Evolutionary conservation across 495 filamentous ascomycete genomes (phyloP).

Genomic region (Corynascus novoguineensis): DNA sequence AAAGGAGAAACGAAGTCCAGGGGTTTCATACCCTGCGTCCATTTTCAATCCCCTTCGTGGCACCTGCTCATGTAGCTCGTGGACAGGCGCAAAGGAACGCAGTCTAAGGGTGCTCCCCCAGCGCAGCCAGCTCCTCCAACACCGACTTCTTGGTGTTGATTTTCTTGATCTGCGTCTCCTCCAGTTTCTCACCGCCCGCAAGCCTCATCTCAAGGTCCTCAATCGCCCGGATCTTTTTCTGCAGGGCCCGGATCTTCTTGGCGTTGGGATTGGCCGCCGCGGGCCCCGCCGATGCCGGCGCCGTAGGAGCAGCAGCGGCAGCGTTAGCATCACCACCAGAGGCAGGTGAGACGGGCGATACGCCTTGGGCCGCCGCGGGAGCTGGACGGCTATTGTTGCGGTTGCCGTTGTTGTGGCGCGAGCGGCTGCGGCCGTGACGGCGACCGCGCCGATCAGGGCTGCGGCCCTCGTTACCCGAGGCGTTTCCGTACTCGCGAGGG

Average conservation of each 20-base stretch:
- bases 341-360: constrained; percentile 25
- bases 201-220: constrained; percentile 96
- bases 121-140: constrained; percentile 65
- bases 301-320: constrained; percentile 29
- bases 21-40: constrained; percentile 42
- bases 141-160: constrained; percentile 82
- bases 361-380: constrained; percentile 32
- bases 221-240: constrained; percentile 97
- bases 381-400: constrained; percentile 41
- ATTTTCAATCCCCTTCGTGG: background rate
- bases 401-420: constrained; percentile 46
- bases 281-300: too few species aligned
- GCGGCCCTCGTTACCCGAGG: constrained; percentile 44
- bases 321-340: constrained; percentile 15
- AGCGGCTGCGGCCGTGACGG: constrained; percentile 48
- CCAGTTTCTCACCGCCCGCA: constrained; percentile 89
- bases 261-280: constrained; percentile 47
- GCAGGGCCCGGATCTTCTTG: constrained; percentile 83
- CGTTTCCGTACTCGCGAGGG: constrained; percentile 32
- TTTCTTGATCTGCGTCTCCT: constrained; percentile 98
- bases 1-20: background rate
- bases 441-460: constrained; percentile 61
- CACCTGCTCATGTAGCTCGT: background rate
- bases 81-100: background rate
- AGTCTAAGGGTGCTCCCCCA: constrained; percentile 35